A percentile compares a stretch with the other conserved stretches of the same genome.
Evolutionary conservation across 768 basidiomycete genomes (phyloP).

Genomic region (Amanita fuliginea): DNA sequence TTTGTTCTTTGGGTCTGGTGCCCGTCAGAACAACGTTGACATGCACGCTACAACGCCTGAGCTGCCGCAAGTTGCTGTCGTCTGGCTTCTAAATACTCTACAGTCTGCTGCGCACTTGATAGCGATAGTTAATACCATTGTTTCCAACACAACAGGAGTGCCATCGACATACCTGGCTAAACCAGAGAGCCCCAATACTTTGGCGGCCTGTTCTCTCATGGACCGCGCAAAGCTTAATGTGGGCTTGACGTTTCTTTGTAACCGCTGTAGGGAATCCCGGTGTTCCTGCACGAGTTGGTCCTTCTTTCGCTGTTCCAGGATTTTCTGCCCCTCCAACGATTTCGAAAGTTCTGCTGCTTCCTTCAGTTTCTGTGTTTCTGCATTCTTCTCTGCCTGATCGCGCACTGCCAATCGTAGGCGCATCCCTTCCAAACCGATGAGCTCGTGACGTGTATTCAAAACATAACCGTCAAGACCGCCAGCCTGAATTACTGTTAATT

Average conservation of each 20-base stretch:
- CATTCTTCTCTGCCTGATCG: conserved; percentile 8
- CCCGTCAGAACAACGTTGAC: not conserved
- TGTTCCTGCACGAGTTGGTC: not conserved
- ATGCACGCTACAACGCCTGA: not conserved
- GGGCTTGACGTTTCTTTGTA: conserved; percentile 1
- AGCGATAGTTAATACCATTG: not conserved
- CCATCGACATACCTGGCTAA: conserved; percentile 14
- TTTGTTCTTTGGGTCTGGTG: not conserved
- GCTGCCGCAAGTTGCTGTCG: not conserved
- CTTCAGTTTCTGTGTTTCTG: not conserved
- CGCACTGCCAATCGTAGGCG: conserved; percentile 22
- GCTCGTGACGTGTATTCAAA: conserved; percentile 28
- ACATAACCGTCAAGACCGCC: conserved; percentile 69
- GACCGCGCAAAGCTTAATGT: conserved; percentile 11
- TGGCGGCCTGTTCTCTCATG: conserved; percentile 17
- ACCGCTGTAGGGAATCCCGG: not conserved
- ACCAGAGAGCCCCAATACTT: conserved; percentile 16
- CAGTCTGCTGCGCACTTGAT: conserved; percentile 15
- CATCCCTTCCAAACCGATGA: conserved; percentile 29
- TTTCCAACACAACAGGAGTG: not conserved
- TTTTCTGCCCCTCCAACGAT: not conserved
- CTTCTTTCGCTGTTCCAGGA: conserved; percentile 6
- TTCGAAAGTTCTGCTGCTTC: not conserved
- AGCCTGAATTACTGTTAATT: conserved; percentile 25
- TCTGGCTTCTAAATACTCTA: conserved; percentile 11